Evolutionary conservation across 2,329 filamentous ascomycete species (phyloP).

Genomic region (Lachnellula hyalina): DNA sequence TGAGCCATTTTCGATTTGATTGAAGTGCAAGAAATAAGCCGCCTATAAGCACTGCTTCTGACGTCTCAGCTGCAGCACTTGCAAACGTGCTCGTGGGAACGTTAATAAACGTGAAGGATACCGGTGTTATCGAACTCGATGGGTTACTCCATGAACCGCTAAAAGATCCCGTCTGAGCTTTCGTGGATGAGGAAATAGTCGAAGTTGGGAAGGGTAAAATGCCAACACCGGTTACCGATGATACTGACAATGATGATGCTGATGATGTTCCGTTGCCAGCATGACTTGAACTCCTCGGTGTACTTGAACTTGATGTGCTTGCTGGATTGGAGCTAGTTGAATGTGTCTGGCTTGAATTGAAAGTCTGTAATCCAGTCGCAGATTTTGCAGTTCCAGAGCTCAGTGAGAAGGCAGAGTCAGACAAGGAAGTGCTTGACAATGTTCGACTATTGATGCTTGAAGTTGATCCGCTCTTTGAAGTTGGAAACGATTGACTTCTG

Average conservation of each 20-base stretch:
- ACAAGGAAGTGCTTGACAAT: too few species aligned
- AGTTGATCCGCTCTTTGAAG: too few species aligned
- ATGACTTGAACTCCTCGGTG: neutral
- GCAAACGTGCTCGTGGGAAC: constrained; percentile 1
- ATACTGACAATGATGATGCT: neutral
- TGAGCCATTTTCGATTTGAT: constrained; percentile 8
- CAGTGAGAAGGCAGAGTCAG: too few species aligned
- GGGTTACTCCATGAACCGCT: neutral
- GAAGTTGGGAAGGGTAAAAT: neutral
- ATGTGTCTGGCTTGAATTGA: too few species aligned
- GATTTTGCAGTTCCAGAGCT: too few species aligned
- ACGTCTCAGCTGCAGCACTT: constrained; percentile 3
- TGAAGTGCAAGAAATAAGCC: constrained; percentile 6
- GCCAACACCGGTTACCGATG: neutral
- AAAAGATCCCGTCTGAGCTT: neutral
- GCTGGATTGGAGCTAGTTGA: too few species aligned
- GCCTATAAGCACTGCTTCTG: constrained; percentile 2
- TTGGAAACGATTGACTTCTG: too few species aligned
- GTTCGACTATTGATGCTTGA: too few species aligned
- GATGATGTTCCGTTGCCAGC: too few species aligned
- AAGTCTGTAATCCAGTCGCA: too few species aligned
- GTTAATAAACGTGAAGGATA: neutral
- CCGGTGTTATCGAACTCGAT: neutral
- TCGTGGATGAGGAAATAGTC: neutral
- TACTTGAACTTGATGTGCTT: too few species aligned